These are phyloP conservation scores for Amanita pallidorosea DNA, from an alignment of 768 basidiomycete genomes.

Conservation along the genomic window DNA sequence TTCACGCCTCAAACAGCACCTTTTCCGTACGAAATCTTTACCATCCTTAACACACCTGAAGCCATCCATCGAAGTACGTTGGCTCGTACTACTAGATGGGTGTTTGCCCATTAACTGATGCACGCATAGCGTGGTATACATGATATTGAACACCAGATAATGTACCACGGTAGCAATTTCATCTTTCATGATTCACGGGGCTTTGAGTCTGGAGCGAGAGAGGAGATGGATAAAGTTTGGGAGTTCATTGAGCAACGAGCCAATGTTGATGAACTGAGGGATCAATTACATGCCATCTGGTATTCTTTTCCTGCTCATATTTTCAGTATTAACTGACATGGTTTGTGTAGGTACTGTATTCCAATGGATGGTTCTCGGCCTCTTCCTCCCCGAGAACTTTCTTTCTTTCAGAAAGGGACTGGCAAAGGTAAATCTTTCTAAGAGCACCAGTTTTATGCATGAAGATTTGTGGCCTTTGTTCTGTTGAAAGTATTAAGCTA, in stretches of 20 bases:
- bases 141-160: slow-evolving; percentile 19
- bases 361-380: neutral
- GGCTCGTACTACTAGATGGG: neutral
- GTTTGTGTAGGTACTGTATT: neutral
- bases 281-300: slow-evolving; percentile 27
- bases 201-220: too few relatives aligned
- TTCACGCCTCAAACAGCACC: too few relatives aligned
- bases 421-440: slow-evolving; percentile 4
- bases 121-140: slow-evolving; percentile 20
- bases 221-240: too few relatives aligned
- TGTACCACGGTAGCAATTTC: slow-evolving; percentile 21
- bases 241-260: slow-evolving; percentile 16
- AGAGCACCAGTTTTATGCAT: too few relatives aligned
- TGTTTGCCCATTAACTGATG: neutral
- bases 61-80: neutral
- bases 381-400: neutral
- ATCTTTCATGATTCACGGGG: too few relatives aligned
- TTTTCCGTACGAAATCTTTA: too few relatives aligned
- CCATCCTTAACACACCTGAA: neutral
- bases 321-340: neutral
- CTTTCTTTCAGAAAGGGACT: neutral
- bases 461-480: neutral
- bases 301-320: too few relatives aligned
- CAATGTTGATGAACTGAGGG: slow-evolving; percentile 6
- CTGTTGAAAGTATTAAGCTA: neutral